phyloP scores from a whole-genome alignment of 2,329 filamentous ascomycete species.

The Neofusicoccum cordaticola region DNA sequence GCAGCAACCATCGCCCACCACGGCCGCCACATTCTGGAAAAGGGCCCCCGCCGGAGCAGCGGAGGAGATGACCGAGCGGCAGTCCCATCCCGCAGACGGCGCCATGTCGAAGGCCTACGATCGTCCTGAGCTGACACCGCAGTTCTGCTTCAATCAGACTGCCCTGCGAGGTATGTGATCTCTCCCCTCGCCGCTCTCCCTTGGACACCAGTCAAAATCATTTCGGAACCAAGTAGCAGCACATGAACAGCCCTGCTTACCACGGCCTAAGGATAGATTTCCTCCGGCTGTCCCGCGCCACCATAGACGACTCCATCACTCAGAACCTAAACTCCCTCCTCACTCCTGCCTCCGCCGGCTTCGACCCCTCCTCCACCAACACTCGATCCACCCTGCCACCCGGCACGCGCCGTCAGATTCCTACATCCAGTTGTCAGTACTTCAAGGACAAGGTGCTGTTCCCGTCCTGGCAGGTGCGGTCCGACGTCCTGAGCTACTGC shows the following conservation, averaged over 20 bases:
- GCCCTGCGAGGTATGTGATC: slow-evolving; percentile 45
- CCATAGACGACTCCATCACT: slow-evolving; percentile 88
- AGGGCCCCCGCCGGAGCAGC: slow-evolving; percentile 4
- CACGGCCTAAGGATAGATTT: slow-evolving; percentile 63
- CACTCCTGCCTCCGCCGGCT: slow-evolving; percentile 68
- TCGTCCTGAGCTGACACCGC: slow-evolving; percentile 43
- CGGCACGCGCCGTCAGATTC: slow-evolving; percentile 52
- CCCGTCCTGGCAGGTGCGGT: slow-evolving; percentile 80
- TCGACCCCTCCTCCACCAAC: slow-evolving; percentile 76
- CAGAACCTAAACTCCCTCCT: slow-evolving; percentile 89
- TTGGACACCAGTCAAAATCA: too few species aligned
- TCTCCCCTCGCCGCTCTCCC: not conserved
- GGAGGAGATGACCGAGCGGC: slow-evolving; percentile 2
- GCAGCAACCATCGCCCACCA: not conserved
- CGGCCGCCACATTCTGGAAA: slow-evolving; percentile 20
- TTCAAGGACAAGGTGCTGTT: slow-evolving; percentile 82
- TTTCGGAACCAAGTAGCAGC: too few species aligned
- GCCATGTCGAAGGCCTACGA: slow-evolving; percentile 43
- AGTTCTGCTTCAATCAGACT: slow-evolving; percentile 53
- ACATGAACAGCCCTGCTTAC: slow-evolving; percentile 13
- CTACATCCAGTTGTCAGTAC: slow-evolving; percentile 59
- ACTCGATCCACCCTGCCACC: slow-evolving; percentile 55
- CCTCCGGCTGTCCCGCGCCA: slow-evolving; percentile 75
- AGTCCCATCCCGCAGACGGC: not conserved
- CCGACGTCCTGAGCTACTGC: slow-evolving; percentile 85